Conservation (phyloP, 1,284 basidiomycete species). For the Ustilago cynodontis region DNA sequence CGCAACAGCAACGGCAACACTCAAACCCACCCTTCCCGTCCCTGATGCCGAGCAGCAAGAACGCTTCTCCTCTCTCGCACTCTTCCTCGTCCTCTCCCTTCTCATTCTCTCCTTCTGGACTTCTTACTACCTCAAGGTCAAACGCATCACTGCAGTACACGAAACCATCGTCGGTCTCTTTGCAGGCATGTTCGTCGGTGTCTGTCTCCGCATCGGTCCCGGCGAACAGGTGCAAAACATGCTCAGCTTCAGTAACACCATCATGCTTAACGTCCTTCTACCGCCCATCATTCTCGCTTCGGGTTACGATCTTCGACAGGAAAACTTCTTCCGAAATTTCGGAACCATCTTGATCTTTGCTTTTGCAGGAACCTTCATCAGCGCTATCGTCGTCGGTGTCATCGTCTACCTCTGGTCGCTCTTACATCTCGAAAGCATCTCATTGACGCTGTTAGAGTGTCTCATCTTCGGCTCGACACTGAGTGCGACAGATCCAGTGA, state of each 20-base stretch:
- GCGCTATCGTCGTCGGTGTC: conserved; percentile 93
- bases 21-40: conserved; percentile 19
- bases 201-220: conserved; percentile 88
- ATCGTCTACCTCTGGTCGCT: conserved; percentile 95
- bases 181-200: conserved; percentile 92
- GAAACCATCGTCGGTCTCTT: conserved; percentile 96
- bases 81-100: conserved; percentile 83
- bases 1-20: conserved; percentile 8
- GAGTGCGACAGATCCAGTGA: conserved; percentile 97
- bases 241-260: conserved; percentile 95
- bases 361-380: conserved; percentile 95
- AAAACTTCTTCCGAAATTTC: conserved; percentile 88
- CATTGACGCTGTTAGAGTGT: conserved; percentile 77
- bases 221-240: conserved; percentile 95
- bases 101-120: conserved; percentile 95
- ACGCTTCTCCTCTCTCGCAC: conserved; percentile 66
- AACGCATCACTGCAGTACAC: conserved; percentile 92
- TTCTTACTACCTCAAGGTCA: conserved; percentile 97
- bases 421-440: conserved; percentile 75
- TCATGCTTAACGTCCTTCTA: conserved; percentile 96
- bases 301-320: conserved; percentile 96
- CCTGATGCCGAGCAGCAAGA: conserved; percentile 67
- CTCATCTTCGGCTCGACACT: conserved; percentile 96
- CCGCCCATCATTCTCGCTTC: conserved; percentile 99
- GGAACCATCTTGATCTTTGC: conserved; percentile 88